A percentile compares a stretch with the other conserved stretches of the same genome.
phyloP scores from a whole-genome alignment of 75 land plant genomes.

The Picea glauca region DNA sequence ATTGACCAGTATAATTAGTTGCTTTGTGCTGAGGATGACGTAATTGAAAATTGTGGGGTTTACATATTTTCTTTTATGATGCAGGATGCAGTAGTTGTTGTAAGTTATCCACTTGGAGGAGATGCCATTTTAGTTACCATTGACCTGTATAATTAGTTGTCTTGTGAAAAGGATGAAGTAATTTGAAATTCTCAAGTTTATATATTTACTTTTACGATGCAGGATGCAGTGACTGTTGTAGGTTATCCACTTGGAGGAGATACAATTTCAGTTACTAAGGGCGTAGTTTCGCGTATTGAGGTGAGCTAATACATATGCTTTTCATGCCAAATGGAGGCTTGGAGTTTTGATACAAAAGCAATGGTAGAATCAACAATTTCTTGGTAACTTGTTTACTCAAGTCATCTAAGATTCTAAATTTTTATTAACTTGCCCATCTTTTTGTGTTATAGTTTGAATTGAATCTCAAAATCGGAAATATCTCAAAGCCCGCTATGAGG shows the following conservation, averaged over 20 bases:
- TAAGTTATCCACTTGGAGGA: constrained; percentile 97
- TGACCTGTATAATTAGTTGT: too few species aligned
- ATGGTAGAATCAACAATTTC: background rate
- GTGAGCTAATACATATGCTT: constrained; percentile 21
- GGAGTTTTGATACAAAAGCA: background rate
- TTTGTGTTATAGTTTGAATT: background rate
- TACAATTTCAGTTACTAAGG: constrained; percentile 95
- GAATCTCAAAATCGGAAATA: background rate
- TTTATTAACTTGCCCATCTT: background rate
- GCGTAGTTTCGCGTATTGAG: constrained; percentile 98
- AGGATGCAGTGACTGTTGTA: constrained; percentile 97
- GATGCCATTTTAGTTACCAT: constrained; percentile 92
- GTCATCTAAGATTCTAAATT: background rate
- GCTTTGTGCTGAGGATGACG: too few species aligned
- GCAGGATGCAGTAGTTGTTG: constrained; percentile 96
- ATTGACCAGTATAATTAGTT: constrained; percentile 6
- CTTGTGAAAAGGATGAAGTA: too few species aligned
- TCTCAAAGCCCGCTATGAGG: background rate
- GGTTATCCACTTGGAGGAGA: constrained; percentile 99
- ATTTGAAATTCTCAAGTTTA: background rate
- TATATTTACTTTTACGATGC: constrained; percentile 13
- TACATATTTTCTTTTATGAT: background rate
- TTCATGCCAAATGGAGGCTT: background rate
- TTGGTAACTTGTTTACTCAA: background rate
- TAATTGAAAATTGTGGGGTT: too few species aligned